phyloP scores from a whole-genome alignment of 2,329 filamentous ascomycete species.

The Beauveria asiatica region DNA sequence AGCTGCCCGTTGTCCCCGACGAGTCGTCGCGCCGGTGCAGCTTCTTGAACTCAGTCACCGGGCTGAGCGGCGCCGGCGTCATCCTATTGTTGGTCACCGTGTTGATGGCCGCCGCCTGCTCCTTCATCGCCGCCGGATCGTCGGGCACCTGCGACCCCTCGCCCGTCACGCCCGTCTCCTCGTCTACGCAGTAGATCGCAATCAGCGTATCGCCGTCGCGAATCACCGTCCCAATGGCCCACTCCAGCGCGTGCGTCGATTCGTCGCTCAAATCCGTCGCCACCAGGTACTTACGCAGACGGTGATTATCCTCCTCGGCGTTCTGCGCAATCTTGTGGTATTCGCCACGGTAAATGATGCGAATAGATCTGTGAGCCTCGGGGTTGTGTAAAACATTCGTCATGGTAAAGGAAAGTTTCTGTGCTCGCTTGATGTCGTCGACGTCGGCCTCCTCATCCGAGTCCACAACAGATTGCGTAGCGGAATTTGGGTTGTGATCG shows the following conservation, averaged over 20 bases:
- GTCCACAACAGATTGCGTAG: slow-evolving; percentile 53
- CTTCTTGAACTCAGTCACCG: slow-evolving; percentile 26
- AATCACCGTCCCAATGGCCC: slow-evolving; percentile 92
- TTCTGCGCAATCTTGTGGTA: slow-evolving; percentile 68
- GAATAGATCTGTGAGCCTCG: slow-evolving; percentile 71
- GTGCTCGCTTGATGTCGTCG: slow-evolving; percentile 77
- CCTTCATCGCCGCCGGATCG: slow-evolving; percentile 65
- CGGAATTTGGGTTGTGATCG: slow-evolving; percentile 55
- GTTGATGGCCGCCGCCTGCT: slow-evolving; percentile 64
- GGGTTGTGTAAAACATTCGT: slow-evolving; percentile 71
- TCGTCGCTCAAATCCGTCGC: slow-evolving; percentile 92
- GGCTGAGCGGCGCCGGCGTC: slow-evolving; percentile 22
- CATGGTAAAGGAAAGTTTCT: slow-evolving; percentile 72
- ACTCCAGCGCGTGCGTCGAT: slow-evolving; percentile 89
- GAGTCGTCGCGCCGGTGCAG: slow-evolving; percentile 22
- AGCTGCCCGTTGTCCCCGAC: slow-evolving; percentile 28
- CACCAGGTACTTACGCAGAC: slow-evolving; percentile 86
- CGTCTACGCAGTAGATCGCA: slow-evolving; percentile 87
- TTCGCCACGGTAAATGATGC: slow-evolving; percentile 85
- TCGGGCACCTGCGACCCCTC: slow-evolving; percentile 55
- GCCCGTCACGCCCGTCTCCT: slow-evolving; percentile 59
- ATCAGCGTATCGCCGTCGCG: slow-evolving; percentile 90
- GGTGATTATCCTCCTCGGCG: slow-evolving; percentile 68
- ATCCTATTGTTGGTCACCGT: slow-evolving; percentile 43
- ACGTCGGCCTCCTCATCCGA: slow-evolving; percentile 83